phyloP scores from a whole-genome alignment of 2,329 filamentous ascomycete genomes.

The Akanthomyces lecanii region DNA sequence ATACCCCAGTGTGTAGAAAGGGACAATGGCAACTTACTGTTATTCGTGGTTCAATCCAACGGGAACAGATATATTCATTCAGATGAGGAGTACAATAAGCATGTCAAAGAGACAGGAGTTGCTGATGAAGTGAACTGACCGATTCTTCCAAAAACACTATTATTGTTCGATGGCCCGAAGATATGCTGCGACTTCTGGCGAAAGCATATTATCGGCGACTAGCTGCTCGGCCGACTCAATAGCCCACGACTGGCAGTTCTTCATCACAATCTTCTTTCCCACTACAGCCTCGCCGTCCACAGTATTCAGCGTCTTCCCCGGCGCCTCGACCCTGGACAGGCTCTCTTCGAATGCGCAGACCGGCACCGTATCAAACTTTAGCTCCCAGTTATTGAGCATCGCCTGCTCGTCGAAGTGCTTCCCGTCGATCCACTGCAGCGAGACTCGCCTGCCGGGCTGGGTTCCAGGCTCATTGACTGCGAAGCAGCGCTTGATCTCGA shows the following conservation, averaged over 20 bases:
- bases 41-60: too few species aligned
- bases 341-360: slow-evolving; percentile 27
- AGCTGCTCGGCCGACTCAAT: slow-evolving; percentile 31
- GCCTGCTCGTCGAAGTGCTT: slow-evolving; percentile 23
- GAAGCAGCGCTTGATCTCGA: slow-evolving; percentile 28
- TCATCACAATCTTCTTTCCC: slow-evolving; percentile 26
- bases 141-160: too few species aligned
- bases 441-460: slow-evolving; percentile 23
- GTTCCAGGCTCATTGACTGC: slow-evolving; percentile 20
- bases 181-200: slow-evolving; percentile 23
- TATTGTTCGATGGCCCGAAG: slow-evolving; percentile 26
- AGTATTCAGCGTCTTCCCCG: slow-evolving; percentile 20
- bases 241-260: slow-evolving; percentile 35
- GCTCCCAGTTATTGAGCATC: slow-evolving; percentile 26
- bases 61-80: too few species aligned
- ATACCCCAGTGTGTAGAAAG: too few species aligned
- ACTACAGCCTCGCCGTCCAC: background rate
- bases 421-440: slow-evolving; percentile 30
- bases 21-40: too few species aligned
- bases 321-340: slow-evolving; percentile 19
- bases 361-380: slow-evolving; percentile 22
- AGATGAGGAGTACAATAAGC: too few species aligned
- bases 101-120: too few species aligned
- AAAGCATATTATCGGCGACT: slow-evolving; percentile 26
- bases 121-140: too few species aligned